These are phyloP conservation scores for Acacia melanoxylon DNA, from an alignment of 306 rosid genomes.

Conservation along the genomic window DNA sequence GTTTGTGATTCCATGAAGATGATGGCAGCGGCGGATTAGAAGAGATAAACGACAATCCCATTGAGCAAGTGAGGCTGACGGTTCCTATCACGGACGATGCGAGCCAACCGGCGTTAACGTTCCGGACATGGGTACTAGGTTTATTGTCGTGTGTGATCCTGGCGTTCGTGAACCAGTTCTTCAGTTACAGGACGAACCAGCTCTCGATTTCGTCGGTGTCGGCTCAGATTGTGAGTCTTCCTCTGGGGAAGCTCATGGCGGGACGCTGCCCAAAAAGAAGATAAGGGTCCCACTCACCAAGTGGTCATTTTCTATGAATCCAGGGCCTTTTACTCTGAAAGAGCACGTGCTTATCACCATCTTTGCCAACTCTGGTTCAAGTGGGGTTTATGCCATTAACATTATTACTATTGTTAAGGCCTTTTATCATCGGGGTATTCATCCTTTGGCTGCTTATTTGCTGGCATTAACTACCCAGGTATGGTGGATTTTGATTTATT, in stretches of 20 bases:
- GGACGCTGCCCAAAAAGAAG: conserved; percentile 46
- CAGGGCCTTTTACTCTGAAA: conserved; percentile 78
- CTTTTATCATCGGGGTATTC: conserved; percentile 61
- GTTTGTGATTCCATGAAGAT: conserved; percentile 15
- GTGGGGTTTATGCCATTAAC: conserved; percentile 69
- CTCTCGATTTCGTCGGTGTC: conserved; percentile 56
- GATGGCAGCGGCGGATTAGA: conserved; percentile 25
- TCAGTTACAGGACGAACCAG: conserved; percentile 64
- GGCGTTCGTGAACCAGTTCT: conserved; percentile 78
- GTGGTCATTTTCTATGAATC: conserved; percentile 67
- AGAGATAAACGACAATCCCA: conserved; percentile 60
- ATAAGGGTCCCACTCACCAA: conserved; percentile 49
- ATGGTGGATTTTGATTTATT: neutral
- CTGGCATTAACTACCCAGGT: conserved; percentile 85
- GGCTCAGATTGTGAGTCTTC: conserved; percentile 71
- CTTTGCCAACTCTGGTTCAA: conserved; percentile 70
- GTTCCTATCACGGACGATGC: conserved; percentile 75
- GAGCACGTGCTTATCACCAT: conserved; percentile 88
- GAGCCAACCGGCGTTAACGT: conserved; percentile 62
- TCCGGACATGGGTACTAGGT: conserved; percentile 87
- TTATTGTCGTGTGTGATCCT: conserved; percentile 55
- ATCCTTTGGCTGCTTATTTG: conserved; percentile 64
- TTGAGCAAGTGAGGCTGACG: conserved; percentile 85
- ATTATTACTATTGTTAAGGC: conserved; percentile 84
- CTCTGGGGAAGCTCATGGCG: conserved; percentile 87